A percentile compares a stretch with the other conserved stretches of the same genome.
These are phyloP conservation scores for Circinella minor DNA, from an alignment of 371 early-diverging fungal species.

Conservation along the genomic window DNA sequence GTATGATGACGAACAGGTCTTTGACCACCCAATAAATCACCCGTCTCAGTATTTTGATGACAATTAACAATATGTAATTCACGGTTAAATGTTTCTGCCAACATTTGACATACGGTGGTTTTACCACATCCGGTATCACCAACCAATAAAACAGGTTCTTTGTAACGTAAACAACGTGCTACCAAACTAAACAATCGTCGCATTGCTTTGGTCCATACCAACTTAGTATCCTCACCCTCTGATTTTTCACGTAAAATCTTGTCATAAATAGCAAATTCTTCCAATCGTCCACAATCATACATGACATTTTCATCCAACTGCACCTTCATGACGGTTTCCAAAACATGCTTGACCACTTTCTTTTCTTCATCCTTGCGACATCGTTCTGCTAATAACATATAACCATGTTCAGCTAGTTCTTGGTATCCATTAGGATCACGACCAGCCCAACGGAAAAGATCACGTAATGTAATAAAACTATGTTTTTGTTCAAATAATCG, in stretches of 20 bases:
- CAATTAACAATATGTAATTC: slow-evolving; percentile 93
- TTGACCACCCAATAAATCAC: slow-evolving; percentile 98
- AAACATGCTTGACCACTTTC: slow-evolving; percentile 76
- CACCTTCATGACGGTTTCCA: slow-evolving; percentile 85
- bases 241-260: slow-evolving; percentile 30
- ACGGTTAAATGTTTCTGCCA: slow-evolving; percentile 69
- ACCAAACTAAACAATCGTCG: slow-evolving; percentile 91
- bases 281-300: slow-evolving; percentile 67
- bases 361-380: slow-evolving; percentile 88
- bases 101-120: slow-evolving; percentile 97
- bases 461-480: slow-evolving; percentile 96
- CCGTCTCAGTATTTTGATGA: slow-evolving; percentile 97
- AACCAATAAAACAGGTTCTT: slow-evolving; percentile 97
- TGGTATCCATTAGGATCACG: slow-evolving; percentile 82
- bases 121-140: slow-evolving; percentile 99
- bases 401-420: slow-evolving; percentile 91
- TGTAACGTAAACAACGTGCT: slow-evolving; percentile 77
- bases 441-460: slow-evolving; percentile 98
- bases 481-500: slow-evolving; percentile 93
- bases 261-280: slow-evolving; percentile 57
- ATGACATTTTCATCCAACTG: slow-evolving; percentile 67
- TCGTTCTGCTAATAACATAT: slow-evolving; percentile 95
- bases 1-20: slow-evolving; percentile 84
- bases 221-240: slow-evolving; percentile 47
- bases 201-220: slow-evolving; percentile 97